Base-by-base conservation (phyloP, 805 yeast species). In the Starmera quercuum region DNA sequence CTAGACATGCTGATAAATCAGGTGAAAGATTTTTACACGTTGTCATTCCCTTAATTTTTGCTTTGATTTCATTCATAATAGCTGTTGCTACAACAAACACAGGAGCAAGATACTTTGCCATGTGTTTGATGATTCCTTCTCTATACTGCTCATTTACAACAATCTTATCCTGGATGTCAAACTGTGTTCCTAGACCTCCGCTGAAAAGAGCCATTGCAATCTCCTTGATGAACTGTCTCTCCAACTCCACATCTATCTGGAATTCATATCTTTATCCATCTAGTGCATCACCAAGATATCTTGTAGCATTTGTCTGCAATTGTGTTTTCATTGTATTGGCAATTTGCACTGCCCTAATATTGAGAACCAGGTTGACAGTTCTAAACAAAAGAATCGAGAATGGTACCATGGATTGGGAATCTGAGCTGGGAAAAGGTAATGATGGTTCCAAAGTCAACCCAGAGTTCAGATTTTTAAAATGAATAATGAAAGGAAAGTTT, bases 51-150 rank as follows among this genome's bases (percentile, higher is more conserved):
- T 46, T 70, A 35, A 14, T 56, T 4, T 35, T 67, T 2, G 52
- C 78, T 1, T 46, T 71, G 42, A 43, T 59, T 3, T 61, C 76
- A 2, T 73, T 70, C 42, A 63, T 69, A 26, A 61, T 74, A 13
- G 59, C 74, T 1, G 72, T 67, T 17, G 53, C 75, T 3, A 66
- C 77, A 0, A 53, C 68, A 34, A 68, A 71, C 37, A 67, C 71
- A 2, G 80, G 74, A 6, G 78, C 78, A 3, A 56, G 80, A 35
- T 74, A 73, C 44, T 69, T 73, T 41, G 69, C 79, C 16, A 73
- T 75, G 78, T 70, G 74, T 44, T 56, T 73, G 36, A 68, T 75
- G 74, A 67, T 75, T 35, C 75, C 78, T 11, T 65, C 73, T 8
- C 52, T 75, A 20, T 71, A 73, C 46, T 68, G 75, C 47, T 64